Evolutionary conservation across 2,329 filamentous ascomycete species (phyloP).

Genomic region (Calonectria pauciramosa): DNA sequence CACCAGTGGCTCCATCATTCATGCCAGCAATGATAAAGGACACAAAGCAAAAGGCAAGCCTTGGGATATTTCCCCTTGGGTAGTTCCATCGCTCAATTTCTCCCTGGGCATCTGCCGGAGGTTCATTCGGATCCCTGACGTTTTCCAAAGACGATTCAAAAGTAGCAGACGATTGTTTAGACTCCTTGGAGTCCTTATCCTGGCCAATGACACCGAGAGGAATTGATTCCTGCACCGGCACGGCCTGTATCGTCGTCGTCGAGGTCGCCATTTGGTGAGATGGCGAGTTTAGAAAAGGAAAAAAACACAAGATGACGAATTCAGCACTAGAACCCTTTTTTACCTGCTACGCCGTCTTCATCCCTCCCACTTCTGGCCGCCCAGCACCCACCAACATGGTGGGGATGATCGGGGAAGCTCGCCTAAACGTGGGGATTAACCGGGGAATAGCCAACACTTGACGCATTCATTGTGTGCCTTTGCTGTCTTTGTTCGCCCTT

Average conservation of each 20-base stretch:
- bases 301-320: neutral
- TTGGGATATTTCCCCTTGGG: slow-evolving; percentile 49
- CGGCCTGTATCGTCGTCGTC: slow-evolving; percentile 4
- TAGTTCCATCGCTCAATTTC: slow-evolving; percentile 53
- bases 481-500: neutral
- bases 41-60: slow-evolving; percentile 63
- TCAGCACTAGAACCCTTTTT: neutral
- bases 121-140: slow-evolving; percentile 24
- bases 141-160: slow-evolving; percentile 15
- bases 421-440: neutral
- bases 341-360: neutral
- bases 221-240: slow-evolving; percentile 1
- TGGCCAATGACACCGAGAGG: neutral
- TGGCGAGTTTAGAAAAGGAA: neutral
- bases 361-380: neutral
- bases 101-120: slow-evolving; percentile 45
- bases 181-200: neutral
- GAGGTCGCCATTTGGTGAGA: neutral
- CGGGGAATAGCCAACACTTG: neutral
- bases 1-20: slow-evolving; percentile 74
- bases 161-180: neutral
- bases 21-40: slow-evolving; percentile 72
- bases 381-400: neutral
- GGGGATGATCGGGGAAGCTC: neutral
- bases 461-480: neutral